Conservation (phyloP, 2,329 filamentous ascomycete genomes). For the Colletotrichum falcatum region DNA sequence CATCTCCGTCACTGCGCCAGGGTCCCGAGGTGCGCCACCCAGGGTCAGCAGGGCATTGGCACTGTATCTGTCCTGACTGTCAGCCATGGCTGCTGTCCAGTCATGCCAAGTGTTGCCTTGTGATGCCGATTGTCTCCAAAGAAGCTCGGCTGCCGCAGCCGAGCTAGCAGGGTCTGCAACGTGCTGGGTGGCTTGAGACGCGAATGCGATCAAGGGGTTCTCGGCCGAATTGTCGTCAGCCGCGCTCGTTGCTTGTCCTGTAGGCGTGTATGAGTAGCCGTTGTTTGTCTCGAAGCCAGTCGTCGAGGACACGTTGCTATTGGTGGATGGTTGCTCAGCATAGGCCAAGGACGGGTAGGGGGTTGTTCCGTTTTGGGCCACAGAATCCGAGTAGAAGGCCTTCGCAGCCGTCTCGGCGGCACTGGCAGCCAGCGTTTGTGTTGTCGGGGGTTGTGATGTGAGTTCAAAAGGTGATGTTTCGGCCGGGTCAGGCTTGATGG, state of each 20-base stretch:
- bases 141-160: conserved; percentile 46
- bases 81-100: conserved; percentile 65
- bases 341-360: conserved; percentile 50
- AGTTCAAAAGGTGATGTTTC: conserved; percentile 25
- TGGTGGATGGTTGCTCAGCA: conserved; percentile 44
- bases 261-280: conserved; percentile 33
- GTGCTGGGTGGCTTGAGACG: conserved; percentile 54
- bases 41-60: conserved; percentile 62
- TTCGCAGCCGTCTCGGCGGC: conserved; percentile 44
- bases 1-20: conserved; percentile 32
- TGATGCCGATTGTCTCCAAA: conserved; percentile 47
- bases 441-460: conserved; percentile 23
- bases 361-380: conserved; percentile 45
- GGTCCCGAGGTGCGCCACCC: conserved; percentile 47
- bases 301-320: conserved; percentile 41
- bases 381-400: conserved; percentile 47
- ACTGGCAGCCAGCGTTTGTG: conserved; percentile 16
- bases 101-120: conserved; percentile 64
- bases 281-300: conserved; percentile 28
- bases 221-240: conserved; percentile 45
- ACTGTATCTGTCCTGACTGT: conserved; percentile 62
- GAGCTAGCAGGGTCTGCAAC: conserved; percentile 44
- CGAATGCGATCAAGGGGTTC: conserved; percentile 55
- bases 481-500: conserved; percentile 30
- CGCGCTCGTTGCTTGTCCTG: conserved; percentile 32